These are phyloP conservation scores for Fusarium sp. DNA, from an alignment of 2,329 filamentous ascomycete species.

Conservation along the genomic window DNA sequence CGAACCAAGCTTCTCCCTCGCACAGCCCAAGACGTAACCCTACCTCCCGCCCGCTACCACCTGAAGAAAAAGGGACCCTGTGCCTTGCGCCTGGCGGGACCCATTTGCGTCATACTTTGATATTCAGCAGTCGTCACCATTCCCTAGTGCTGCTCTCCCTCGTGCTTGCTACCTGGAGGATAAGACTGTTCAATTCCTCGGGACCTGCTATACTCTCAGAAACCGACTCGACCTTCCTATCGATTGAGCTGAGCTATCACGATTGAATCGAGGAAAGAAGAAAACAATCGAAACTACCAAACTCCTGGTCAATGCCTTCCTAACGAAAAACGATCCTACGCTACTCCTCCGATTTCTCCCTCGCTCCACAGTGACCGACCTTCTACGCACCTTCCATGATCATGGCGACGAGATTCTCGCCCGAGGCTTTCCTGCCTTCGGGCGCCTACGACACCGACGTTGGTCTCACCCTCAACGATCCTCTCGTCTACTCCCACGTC, in stretches of 20 bases:
- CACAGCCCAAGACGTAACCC: conserved; percentile 18
- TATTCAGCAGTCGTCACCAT: conserved; percentile 15
- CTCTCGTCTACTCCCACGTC: conserved; percentile 28
- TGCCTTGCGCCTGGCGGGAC: conserved; percentile 37
- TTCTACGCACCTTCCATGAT: conserved; percentile 29
- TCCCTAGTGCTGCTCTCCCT: conserved; percentile 21
- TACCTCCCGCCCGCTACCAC: conserved; percentile 21
- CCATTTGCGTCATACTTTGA: conserved; percentile 41
- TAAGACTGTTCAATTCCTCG: conserved; percentile 5
- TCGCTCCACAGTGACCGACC: conserved; percentile 16
- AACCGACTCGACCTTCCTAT: background rate
- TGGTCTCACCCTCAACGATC: conserved; percentile 30
- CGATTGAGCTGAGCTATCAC: conserved; percentile 13
- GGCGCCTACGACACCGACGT: conserved; percentile 40
- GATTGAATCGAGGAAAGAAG: conserved; percentile 3
- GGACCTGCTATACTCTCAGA: background rate
- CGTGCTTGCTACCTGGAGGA: conserved; percentile 7
- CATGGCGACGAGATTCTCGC: conserved; percentile 39
- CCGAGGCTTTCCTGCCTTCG: conserved; percentile 43
- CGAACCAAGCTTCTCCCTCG: conserved; percentile 6
- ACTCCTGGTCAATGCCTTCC: conserved; percentile 30
- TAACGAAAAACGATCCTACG: conserved; percentile 26
- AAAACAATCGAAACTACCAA: conserved; percentile 6
- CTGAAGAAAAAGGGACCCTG: conserved; percentile 36
- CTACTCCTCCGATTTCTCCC: conserved; percentile 29